Evolutionary conservation across 352 stramenopile genomes (phyloP).

Genomic region (Phytophthora constricta): DNA sequence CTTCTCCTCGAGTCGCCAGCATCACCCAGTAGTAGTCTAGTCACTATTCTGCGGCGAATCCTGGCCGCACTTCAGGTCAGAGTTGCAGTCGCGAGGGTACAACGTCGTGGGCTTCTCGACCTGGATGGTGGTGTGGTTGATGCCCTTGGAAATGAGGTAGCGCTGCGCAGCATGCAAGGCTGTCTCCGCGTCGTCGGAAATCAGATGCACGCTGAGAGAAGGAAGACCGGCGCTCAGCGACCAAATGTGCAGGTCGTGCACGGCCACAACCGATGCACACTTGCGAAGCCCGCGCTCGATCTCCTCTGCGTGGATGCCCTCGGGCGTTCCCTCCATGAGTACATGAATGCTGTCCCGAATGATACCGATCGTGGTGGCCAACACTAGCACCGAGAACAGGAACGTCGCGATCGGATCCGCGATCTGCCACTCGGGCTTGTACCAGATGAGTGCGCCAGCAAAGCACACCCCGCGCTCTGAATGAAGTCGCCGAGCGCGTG

Average conservation of each 20-base stretch:
- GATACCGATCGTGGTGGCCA: conserved; percentile 93
- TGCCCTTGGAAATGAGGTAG: conserved; percentile 76
- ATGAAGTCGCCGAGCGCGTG: conserved; percentile 98
- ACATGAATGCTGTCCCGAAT: conserved; percentile 93
- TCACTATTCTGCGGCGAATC: conserved; percentile 65
- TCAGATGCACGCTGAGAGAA: conserved; percentile 94
- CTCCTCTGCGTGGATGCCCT: conserved; percentile 87
- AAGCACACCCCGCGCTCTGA: conserved; percentile 97
- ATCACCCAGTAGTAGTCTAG: conserved; percentile 13
- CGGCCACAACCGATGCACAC: conserved; percentile 89
- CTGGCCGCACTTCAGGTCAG: conserved; percentile 78
- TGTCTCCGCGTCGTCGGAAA: conserved; percentile 69
- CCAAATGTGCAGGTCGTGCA: conserved; percentile 99
- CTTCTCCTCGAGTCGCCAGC: background rate
- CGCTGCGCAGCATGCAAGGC: conserved; percentile 75
- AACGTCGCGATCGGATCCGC: conserved; percentile 98
- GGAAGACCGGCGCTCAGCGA: conserved; percentile 92
- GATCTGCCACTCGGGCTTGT: conserved; percentile 95
- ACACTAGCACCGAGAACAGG: conserved; percentile 96
- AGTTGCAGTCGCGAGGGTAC: conserved; percentile 78
- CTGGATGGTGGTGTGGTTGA: conserved; percentile 92
- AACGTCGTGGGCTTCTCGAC: conserved; percentile 72
- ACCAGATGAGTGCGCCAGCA: conserved; percentile 97
- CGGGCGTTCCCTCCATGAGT: conserved; percentile 96
- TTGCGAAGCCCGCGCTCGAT: conserved; percentile 82